Base-by-base conservation (phyloP, 2,329 filamentous ascomycete genomes). In the Calycina herbarum region DNA sequence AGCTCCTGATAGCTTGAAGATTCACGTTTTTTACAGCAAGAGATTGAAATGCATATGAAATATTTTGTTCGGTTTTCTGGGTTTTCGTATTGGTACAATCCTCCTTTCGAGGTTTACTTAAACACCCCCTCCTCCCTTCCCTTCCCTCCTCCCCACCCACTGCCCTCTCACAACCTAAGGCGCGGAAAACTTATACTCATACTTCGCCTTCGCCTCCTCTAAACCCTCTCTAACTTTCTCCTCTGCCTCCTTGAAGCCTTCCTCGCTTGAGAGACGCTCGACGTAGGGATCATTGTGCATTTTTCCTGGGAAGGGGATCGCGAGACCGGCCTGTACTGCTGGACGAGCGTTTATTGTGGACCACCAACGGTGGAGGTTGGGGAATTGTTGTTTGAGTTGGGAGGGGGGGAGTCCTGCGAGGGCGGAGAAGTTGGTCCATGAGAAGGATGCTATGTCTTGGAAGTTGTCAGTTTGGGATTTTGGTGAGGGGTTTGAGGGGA, bases 391-490 rank as follows among this genome's bases (percentile, higher is more conserved):
- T 2, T 15, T 5, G 4, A 40, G 5, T 68, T 86, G 82, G 1
- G 82, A 78, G 5, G 90, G 82, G 61, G 92, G 85, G 33, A 92
- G 71, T 24, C 89, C 89, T 0, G 83, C 80, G 81, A 89, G 86
- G 17, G 80, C 79, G 0, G 85, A 81, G 1, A 78, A 76, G 58
- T 86, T 82, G 60, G 88, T 81, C 91, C 91, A 94, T 48, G 89
- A 89, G 74, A 89, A 85, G 66, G 88, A 82, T 35, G 89, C 84
- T 64, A 94, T 92, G 78, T 94, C 91, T 48, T n/a, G n/a, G 20
- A n/a, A 1, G 5, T 24, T 48, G 20, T 48, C 8, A 48, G n/a
- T 48, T 51, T 20, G 20, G 20, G 20, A 20, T 20, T n/a, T 45
- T 17, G n/a, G 7, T 48, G n/a, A 20, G 17, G 33, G 33, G 33